Evolutionary conservation across 2,329 filamentous ascomycete genomes (phyloP).

Genomic region (Curvularia eragrostidis): DNA sequence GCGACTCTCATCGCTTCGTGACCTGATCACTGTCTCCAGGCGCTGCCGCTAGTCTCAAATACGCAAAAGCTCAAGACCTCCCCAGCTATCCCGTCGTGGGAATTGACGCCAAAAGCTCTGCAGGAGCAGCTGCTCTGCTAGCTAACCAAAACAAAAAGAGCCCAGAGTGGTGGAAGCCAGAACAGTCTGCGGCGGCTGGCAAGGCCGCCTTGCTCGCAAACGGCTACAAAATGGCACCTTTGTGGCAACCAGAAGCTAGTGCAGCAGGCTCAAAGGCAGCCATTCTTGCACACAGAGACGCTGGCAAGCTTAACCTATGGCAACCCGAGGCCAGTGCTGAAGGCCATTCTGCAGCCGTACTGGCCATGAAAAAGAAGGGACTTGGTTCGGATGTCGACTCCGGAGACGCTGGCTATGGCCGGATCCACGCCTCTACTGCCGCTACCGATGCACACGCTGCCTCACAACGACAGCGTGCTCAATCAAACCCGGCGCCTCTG

Average conservation of each 20-base stretch:
- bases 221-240: conserved; percentile 66
- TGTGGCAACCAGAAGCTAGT: conserved; percentile 69
- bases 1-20: background rate
- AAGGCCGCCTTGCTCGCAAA: conserved; percentile 66
- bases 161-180: conserved; percentile 70
- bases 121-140: conserved; percentile 75
- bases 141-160: conserved; percentile 74
- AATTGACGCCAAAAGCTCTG: conserved; percentile 65
- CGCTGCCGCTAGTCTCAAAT: conserved; percentile 69
- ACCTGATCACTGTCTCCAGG: conserved; percentile 51
- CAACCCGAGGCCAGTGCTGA: conserved; percentile 57
- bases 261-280: conserved; percentile 77
- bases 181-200: conserved; percentile 63
- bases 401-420: conserved; percentile 59
- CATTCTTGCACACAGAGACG: conserved; percentile 66
- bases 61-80: conserved; percentile 74
- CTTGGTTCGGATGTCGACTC: conserved; percentile 56
- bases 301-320: conserved; percentile 60
- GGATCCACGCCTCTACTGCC: conserved; percentile 72
- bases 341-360: conserved; percentile 73
- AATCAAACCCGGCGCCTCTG: conserved; percentile 62
- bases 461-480: conserved; percentile 64
- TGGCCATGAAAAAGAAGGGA: conserved; percentile 66
- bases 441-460: conserved; percentile 77
- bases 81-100: conserved; percentile 76